Conservation (phyloP, 2,329 filamentous ascomycete genomes). For the Colletotrichum simmondsii region DNA sequence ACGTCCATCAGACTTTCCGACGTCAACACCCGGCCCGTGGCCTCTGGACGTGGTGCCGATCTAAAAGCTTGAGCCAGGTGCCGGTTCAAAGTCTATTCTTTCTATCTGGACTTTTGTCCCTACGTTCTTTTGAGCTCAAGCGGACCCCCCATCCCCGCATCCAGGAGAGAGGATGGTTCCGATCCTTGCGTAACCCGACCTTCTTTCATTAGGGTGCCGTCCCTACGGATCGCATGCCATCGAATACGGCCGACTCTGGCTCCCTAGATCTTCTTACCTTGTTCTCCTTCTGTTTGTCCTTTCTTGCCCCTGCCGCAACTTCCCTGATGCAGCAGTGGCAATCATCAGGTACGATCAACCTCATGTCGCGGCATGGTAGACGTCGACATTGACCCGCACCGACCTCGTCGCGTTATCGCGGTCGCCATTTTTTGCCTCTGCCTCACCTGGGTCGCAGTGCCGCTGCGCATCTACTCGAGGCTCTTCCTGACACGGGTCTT, state of each 20-base stretch:
- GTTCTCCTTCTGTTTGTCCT: neutral
- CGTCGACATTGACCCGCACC: constrained; percentile 8
- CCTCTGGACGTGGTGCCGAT: neutral
- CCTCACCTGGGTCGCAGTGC: constrained; percentile 42
- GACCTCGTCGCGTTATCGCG: constrained; percentile 34
- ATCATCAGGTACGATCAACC: neutral
- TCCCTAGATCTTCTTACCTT: neutral
- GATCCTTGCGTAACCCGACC: neutral
- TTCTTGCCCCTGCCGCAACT: neutral
- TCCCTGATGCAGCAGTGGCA: neutral
- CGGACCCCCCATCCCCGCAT: neutral
- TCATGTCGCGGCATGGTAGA: constrained; percentile 17
- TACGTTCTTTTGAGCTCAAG: neutral
- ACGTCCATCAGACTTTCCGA: neutral
- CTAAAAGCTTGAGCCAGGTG: neutral
- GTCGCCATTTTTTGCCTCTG: constrained; percentile 44
- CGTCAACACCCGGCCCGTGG: neutral
- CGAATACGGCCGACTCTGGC: neutral
- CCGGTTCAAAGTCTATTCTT: neutral
- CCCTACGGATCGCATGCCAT: neutral
- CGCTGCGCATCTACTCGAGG: constrained; percentile 43
- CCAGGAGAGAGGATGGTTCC: neutral
- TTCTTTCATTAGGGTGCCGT: neutral
- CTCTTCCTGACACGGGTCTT: constrained; percentile 43
- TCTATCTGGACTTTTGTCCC: neutral